These are phyloP conservation scores for Graphilbum sp. DNA, from an alignment of 2,329 filamentous ascomycete species.

Conservation along the genomic window DNA sequence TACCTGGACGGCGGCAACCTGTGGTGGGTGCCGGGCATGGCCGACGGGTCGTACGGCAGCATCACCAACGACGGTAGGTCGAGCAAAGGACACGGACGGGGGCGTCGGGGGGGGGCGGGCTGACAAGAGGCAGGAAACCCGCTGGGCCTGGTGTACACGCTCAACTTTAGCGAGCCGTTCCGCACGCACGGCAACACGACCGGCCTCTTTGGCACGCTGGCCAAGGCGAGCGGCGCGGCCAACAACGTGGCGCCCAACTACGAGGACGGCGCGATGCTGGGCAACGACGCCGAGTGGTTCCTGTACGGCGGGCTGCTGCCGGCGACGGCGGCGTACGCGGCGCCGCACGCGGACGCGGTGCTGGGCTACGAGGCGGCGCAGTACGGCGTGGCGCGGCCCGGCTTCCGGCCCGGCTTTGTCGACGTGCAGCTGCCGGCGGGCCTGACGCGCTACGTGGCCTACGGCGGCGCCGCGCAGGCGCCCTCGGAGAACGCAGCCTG, in stretches of 20 bases:
- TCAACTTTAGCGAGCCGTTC: slow-evolving; percentile 43
- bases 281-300: slow-evolving; percentile 46
- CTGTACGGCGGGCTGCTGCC: slow-evolving; percentile 43
- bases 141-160: slow-evolving; percentile 34
- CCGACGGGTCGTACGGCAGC: slow-evolving; percentile 21
- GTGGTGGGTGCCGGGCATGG: slow-evolving; percentile 32
- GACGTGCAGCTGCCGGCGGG: slow-evolving; percentile 21
- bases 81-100: neutral
- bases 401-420: slow-evolving; percentile 27
- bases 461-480: slow-evolving; percentile 45
- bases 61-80: slow-evolving; percentile 24
- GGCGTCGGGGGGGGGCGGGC: neutral
- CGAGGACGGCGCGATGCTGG: slow-evolving; percentile 46
- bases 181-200: slow-evolving; percentile 35
- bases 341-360: slow-evolving; percentile 26
- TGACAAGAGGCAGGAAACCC: slow-evolving; percentile 26
- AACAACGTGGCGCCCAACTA: slow-evolving; percentile 40
- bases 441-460: slow-evolving; percentile 46
- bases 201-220: slow-evolving; percentile 27
- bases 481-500: slow-evolving; percentile 57
- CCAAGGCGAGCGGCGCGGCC: slow-evolving; percentile 29
- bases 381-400: slow-evolving; percentile 28
- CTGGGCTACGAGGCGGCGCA: slow-evolving; percentile 35
- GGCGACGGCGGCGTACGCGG: slow-evolving; percentile 17
- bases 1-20: slow-evolving; percentile 49